Evolutionary conservation across 2,329 filamentous ascomycete genomes (phyloP), one percentile per base, ranked within the genome.

Genomic region (Zopfia rhizophila): DNA sequence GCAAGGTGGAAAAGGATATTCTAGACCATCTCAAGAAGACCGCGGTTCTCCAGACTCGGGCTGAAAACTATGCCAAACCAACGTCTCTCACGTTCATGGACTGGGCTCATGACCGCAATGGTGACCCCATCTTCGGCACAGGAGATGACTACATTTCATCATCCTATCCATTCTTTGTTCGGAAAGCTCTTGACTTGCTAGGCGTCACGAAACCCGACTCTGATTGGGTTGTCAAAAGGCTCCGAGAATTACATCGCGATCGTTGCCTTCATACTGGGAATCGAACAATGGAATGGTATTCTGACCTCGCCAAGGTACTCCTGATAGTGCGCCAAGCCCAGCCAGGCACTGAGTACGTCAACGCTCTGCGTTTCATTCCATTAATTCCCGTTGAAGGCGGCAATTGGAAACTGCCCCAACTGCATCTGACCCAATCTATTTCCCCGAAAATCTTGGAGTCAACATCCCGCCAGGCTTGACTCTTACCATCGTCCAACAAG

Each of bases 101-200:
- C 31, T 45, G 41, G 41, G 41, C 41, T 22, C 41, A 45, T 17
- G 41, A 45, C 30, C 41, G 41, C 32, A 28, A 45, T 38, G 41
- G 31, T 13, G 22, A 38, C 14, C 41, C 41, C 7, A 45, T 45
- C 12, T 45, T 45, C 22, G 41, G 41, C 18, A 3, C 37, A 30
- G 22, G 24, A 22, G 5, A n/a, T 2, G 41, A 45, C 19, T 45
- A 45, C 16, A 23, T 38, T 8, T 45, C 41, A 23, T 22, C 38
- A 4, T 25, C 31, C 24, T 41, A 41, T 32, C 38, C 38, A 14
- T 17, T n/a, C 17, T 41, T 28, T 17, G 28, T 32, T 17, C 7
- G 27, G 3, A 21, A 41, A 18, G 38, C 38, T 14, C 38, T 41
- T 11, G 31, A 22, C 13, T 21, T 16, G 21, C 16, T 41, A 28